Percentiles rank a stretch among this genome's conserved stretches.
These are phyloP conservation scores for Fusarium nisikadoi DNA, from an alignment of 2,329 filamentous ascomycete species.

Conservation along the genomic window DNA sequence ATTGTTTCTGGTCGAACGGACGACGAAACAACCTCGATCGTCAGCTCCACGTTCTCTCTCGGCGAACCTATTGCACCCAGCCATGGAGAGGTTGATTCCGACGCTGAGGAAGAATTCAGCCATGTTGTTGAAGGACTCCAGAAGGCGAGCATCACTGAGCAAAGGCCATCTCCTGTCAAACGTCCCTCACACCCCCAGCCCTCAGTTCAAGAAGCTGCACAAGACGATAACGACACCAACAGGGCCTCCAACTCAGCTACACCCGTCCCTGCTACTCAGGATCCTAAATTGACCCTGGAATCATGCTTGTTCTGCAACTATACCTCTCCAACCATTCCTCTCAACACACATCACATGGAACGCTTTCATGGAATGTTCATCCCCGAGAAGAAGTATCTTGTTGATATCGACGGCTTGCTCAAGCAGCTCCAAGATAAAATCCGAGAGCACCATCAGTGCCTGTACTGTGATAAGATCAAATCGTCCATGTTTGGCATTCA, in stretches of 20 bases:
- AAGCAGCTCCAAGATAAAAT: constrained; percentile 83
- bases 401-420: constrained; percentile 84
- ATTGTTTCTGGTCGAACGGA: constrained; percentile 53
- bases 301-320: constrained; percentile 94
- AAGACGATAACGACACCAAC: constrained; percentile 55
- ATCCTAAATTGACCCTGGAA: constrained; percentile 57
- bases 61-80: constrained; percentile 75
- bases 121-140: constrained; percentile 82
- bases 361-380: constrained; percentile 96
- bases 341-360: constrained; percentile 90
- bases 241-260: constrained; percentile 57
- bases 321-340: constrained; percentile 76
- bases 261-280: constrained; percentile 50
- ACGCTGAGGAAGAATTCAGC: constrained; percentile 79
- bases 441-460: constrained; percentile 81
- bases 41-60: constrained; percentile 91
- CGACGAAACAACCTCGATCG: constrained; percentile 82
- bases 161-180: constrained; percentile 62
- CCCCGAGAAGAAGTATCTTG: constrained; percentile 85
- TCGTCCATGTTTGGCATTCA: constrained; percentile 83
- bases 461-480: constrained; percentile 88
- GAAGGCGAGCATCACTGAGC: constrained; percentile 73
- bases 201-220: constrained; percentile 54
- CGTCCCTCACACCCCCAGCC: constrained; percentile 64
- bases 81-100: constrained; percentile 66